Evolutionary conservation across 768 basidiomycete genomes (phyloP).

Genomic region (Amanita thiersii): DNA sequence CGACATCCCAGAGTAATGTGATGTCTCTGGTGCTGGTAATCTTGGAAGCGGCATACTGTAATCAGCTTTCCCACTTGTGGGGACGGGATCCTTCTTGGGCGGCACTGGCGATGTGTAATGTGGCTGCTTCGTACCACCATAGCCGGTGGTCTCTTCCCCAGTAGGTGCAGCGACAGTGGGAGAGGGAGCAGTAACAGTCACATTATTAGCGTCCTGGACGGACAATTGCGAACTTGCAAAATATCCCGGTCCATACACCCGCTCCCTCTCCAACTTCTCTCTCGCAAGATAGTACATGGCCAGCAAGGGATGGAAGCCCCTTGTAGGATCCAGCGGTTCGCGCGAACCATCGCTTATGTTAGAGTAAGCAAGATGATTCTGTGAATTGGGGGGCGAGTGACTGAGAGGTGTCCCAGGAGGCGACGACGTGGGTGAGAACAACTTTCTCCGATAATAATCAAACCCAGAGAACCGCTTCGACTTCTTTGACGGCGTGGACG

Average conservation of each 20-base stretch:
- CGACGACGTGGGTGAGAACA: constrained; percentile 63
- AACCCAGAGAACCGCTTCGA: constrained; percentile 89
- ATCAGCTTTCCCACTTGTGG: constrained; percentile 39
- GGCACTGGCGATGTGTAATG: constrained; percentile 19
- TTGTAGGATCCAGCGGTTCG: constrained; percentile 71
- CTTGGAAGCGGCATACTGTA: constrained; percentile 80
- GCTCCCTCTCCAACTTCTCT: constrained; percentile 93
- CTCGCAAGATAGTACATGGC: constrained; percentile 95
- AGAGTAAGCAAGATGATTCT: constrained; percentile 42
- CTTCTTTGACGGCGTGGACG: constrained; percentile 47
- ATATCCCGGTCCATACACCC: constrained; percentile 86
- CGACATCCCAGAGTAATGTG: constrained; percentile 75
- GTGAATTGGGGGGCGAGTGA: constrained; percentile 54
- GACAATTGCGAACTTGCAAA: constrained; percentile 91
- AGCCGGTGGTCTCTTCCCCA: constrained; percentile 2
- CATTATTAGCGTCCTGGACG: constrained; percentile 21
- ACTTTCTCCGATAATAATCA: constrained; percentile 87
- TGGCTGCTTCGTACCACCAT: constrained; percentile 15
- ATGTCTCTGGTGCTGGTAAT: constrained; percentile 72
- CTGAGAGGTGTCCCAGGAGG: constrained; percentile 31
- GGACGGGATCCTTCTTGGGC: constrained; percentile 19
- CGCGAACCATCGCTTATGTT: constrained; percentile 37
- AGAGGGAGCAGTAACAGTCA: constrained; percentile 8
- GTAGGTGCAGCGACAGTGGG: neutral
- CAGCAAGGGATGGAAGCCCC: constrained; percentile 89